phyloP scores from a whole-genome alignment of 2,329 filamentous ascomycete genomes.

The Aspergillus brasiliensis region DNA sequence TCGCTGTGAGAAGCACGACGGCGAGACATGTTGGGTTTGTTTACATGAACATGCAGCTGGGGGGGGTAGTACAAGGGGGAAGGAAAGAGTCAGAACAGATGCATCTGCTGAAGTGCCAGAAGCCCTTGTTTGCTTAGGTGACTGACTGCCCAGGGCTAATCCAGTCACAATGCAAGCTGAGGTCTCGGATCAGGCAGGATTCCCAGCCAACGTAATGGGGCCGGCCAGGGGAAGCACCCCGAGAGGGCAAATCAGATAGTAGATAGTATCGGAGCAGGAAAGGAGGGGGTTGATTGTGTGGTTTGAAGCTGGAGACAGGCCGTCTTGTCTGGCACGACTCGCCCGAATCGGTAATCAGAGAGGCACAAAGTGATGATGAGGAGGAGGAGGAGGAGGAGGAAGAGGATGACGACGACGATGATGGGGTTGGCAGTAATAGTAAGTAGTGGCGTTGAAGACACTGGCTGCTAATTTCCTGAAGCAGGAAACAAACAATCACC shows the following conservation, averaged over 20 bases:
- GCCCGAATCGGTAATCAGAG: too few relatives aligned
- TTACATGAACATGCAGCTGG: slow-evolving; percentile 19
- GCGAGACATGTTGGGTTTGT: slow-evolving; percentile 37
- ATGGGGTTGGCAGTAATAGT: not conserved
- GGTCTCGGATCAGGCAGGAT: not conserved
- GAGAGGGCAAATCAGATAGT: not conserved
- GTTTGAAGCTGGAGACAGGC: too few relatives aligned
- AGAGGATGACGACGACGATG: not conserved
- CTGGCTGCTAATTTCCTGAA: not conserved
- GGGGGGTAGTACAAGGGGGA: slow-evolving; percentile 11
- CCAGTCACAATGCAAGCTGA: not conserved
- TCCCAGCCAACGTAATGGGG: not conserved
- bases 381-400: not conserved
- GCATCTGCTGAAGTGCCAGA: slow-evolving; percentile 20
- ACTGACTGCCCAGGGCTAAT: not conserved
- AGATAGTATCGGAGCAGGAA: not conserved
- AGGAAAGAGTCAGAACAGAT: slow-evolving; percentile 12
- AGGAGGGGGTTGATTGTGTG: not conserved
- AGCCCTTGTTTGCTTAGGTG: slow-evolving; percentile 18
- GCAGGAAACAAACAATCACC: not conserved
- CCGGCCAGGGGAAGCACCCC: not conserved
- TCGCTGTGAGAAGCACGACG: slow-evolving; percentile 42
- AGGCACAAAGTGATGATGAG: too few relatives aligned
- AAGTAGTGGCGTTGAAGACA: not conserved
- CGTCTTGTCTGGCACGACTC: too few relatives aligned